Percentiles rank a stretch among this genome's conserved stretches.
Conservation (phyloP, 2,329 filamentous ascomycete species). For the Chalaropsis thielavioides region DNA sequence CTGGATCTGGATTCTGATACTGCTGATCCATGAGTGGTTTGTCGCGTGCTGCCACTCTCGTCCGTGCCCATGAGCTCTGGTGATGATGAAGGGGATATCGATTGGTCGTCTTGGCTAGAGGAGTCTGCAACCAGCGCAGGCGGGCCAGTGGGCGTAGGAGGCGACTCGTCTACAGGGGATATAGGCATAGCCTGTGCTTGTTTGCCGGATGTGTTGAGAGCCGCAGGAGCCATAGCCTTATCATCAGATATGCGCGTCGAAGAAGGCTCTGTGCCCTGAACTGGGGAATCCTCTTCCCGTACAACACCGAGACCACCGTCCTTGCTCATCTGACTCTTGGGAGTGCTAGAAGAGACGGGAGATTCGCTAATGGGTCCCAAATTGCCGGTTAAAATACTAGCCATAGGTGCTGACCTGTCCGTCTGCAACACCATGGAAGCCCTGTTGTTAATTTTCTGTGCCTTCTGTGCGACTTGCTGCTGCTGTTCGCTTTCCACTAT, state of each 20-base stretch:
- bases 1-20: slow-evolving; percentile 23
- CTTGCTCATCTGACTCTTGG: slow-evolving; percentile 49
- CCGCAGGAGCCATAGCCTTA: slow-evolving; percentile 28
- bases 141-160: slow-evolving; percentile 33
- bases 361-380: slow-evolving; percentile 11
- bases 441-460: slow-evolving; percentile 10
- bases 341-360: slow-evolving; percentile 30
- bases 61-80: slow-evolving; percentile 42
- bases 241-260: not conserved
- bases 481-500: slow-evolving; percentile 43
- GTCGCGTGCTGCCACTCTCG: slow-evolving; percentile 29
- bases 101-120: slow-evolving; percentile 53
- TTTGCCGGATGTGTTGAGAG: slow-evolving; percentile 6
- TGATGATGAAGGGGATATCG: slow-evolving; percentile 45
- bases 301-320: slow-evolving; percentile 48
- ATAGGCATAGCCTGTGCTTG: not conserved
- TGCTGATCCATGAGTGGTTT: slow-evolving; percentile 35
- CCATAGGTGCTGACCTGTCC: not conserved
- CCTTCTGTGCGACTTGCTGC: slow-evolving; percentile 20
- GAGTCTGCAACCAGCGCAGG: slow-evolving; percentile 56
- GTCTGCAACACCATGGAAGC: slow-evolving; percentile 9
- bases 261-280: slow-evolving; percentile 19
- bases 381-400: not conserved
- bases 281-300: slow-evolving; percentile 28
- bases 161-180: slow-evolving; percentile 52